Conservation (phyloP, 2,329 filamentous ascomycete genomes). For the Cephalotrichum gorgonifer region DNA sequence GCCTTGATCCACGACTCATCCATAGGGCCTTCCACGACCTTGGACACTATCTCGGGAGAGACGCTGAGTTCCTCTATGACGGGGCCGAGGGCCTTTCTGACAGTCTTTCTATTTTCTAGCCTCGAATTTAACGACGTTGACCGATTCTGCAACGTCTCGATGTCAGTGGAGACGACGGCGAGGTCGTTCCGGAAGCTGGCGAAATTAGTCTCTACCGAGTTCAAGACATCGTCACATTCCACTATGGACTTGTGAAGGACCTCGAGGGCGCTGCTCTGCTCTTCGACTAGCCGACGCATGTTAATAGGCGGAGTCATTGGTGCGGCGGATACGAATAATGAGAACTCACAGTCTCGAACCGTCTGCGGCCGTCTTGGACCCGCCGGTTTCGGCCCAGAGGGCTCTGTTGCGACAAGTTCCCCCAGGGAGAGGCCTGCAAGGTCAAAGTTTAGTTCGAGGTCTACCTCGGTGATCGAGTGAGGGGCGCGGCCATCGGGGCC, state of each 20-base stretch:
- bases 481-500: slow-evolving; percentile 2
- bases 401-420: slow-evolving; percentile 45
- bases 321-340: not conserved
- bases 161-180: slow-evolving; percentile 84
- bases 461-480: slow-evolving; percentile 26
- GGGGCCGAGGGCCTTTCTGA: slow-evolving; percentile 79
- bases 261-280: slow-evolving; percentile 75
- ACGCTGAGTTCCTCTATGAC: slow-evolving; percentile 88
- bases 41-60: slow-evolving; percentile 70
- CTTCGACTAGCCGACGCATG: slow-evolving; percentile 48
- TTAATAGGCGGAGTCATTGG: not conserved
- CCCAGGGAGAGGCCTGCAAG: slow-evolving; percentile 70
- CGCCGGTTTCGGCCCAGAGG: not conserved
- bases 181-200: slow-evolving; percentile 90
- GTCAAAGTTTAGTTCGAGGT: slow-evolving; percentile 58
- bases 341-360: slow-evolving; percentile 54
- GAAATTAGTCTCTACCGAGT: slow-evolving; percentile 85
- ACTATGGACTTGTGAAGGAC: slow-evolving; percentile 81
- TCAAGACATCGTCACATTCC: slow-evolving; percentile 86
- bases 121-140: slow-evolving; percentile 75
- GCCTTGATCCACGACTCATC: slow-evolving; percentile 83
- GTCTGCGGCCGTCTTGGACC: slow-evolving; percentile 40
- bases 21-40: slow-evolving; percentile 79
- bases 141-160: slow-evolving; percentile 82
- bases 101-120: slow-evolving; percentile 77